phyloP scores from a whole-genome alignment of 331 rosid species.

The Cydonia oblonga region DNA sequence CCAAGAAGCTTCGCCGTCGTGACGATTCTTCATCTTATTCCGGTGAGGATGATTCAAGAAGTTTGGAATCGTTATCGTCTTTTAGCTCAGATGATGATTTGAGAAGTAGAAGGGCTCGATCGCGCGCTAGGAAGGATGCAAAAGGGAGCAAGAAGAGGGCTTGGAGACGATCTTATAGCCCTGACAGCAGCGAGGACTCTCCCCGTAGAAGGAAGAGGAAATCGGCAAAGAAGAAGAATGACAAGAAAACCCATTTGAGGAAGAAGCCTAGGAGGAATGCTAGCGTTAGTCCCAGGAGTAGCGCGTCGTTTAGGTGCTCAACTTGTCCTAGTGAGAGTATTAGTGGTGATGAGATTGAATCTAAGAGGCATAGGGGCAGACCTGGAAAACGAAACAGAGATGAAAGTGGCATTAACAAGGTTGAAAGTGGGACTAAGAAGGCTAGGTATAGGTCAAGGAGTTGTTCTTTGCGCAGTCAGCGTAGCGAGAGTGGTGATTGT shows the following conservation, averaged over 20 bases:
- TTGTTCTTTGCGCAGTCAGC: conserved; percentile 30
- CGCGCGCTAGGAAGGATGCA: conserved; percentile 33
- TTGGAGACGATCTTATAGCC: conserved; percentile 27
- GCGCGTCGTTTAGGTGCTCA: conserved; percentile 37
- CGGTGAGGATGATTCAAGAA: conserved; percentile 38
- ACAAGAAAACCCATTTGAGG: conserved; percentile 30
- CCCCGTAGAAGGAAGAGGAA: conserved; percentile 41
- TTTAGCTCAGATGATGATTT: conserved; percentile 45
- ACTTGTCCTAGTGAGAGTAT: conserved; percentile 33
- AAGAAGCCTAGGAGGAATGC: conserved; percentile 45
- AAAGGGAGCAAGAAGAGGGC: conserved; percentile 42
- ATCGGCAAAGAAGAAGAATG: conserved; percentile 35
- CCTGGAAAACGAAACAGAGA: conserved; percentile 29
- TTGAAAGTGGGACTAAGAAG: conserved; percentile 23
- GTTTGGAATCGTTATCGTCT: conserved; percentile 24
- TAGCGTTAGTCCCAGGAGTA: conserved; percentile 31
- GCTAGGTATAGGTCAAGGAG: conserved; percentile 52
- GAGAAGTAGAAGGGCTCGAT: conserved; percentile 40
- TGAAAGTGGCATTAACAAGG: conserved; percentile 22
- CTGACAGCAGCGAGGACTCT: conserved; percentile 43
- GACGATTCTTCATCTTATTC: conserved; percentile 38
- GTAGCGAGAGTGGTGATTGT: conserved; percentile 27
- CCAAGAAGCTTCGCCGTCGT: conserved; percentile 49
- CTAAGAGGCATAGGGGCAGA: conserved; percentile 32
- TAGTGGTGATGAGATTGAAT: conserved; percentile 26